Base-by-base conservation (phyloP, 345 rosid genomes). In the Orychophragmus violaceus region DNA sequence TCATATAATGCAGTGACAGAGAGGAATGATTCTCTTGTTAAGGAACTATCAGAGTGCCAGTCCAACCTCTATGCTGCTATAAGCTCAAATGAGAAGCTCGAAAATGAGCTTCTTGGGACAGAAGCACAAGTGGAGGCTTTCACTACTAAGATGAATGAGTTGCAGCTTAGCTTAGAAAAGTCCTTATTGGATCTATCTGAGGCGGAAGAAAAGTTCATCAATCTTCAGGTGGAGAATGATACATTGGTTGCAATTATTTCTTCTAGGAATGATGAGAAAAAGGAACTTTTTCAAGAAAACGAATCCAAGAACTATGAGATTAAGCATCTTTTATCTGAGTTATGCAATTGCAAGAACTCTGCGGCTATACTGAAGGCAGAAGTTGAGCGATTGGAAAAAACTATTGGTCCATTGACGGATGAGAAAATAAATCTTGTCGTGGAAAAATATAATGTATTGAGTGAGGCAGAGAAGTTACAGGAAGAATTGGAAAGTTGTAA, bases 211-310 rank as follows among this genome's bases (percentile, higher is more conserved):
- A 59, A 70, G 52, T 69, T 84, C 42, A 79, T 74, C 17, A 49
- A 78, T 33, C 68, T 89, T 58, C 84, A 75, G 75, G 70, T 69
- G 68, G 92, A 85, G 82, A 87, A 84, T 76, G 84, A 82, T 67
- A 81, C 76, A 39, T 72, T 89, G 64, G 69, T 68, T 52, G 77
- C 59, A 37, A 46, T 57, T 50, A 69, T 83, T 76, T 74, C 79
- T 61, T 87, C 66, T 5, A 63, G 66, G 66, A 76, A 74, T 35
- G 85, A 82, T 59, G 87, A 85, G 82, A 82, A 74, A 69, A 76
- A 76, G 51, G 77, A 55, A 58, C 77, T 80, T 44, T 65, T 64
- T 44, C 87, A 78, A 62, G 86, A 83, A 76, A 85, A 78, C 19
- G 77, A 77, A 62, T 71, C 69, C 50, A 61, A 32, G 35, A 48